Percentiles rank a stretch among this genome's conserved stretches.
These are phyloP conservation scores for Carallia pectinifolia DNA, from an alignment of 345 rosid species.

Conservation along the genomic window DNA sequence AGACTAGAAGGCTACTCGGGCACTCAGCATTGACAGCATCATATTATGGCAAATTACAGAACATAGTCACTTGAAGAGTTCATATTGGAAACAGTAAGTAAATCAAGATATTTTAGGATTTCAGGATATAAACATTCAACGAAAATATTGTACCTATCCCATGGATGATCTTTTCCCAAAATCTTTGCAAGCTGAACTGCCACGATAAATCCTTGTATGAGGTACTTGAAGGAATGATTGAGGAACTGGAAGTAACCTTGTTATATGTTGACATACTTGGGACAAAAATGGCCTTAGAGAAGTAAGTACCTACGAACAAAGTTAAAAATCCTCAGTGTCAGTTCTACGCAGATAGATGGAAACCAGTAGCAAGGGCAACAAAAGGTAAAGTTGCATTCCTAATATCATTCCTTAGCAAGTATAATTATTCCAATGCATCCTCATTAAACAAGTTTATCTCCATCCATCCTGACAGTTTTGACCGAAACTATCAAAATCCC, in stretches of 20 bases:
- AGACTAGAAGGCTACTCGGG: too few relatives aligned
- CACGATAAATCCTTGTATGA: constrained; percentile 57
- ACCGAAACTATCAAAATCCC: not conserved
- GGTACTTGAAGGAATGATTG: constrained; percentile 43
- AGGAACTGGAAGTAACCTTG: constrained; percentile 66
- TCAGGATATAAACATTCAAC: not conserved
- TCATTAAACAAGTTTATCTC: not conserved
- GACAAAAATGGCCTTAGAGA: constrained; percentile 76
- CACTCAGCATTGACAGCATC: too few relatives aligned
- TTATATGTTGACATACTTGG: constrained; percentile 75
- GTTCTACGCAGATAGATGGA: not conserved
- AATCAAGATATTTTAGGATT: not conserved
- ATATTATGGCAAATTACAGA: not conserved
- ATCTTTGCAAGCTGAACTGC: constrained; percentile 70
- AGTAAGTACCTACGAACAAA: constrained; percentile 55
- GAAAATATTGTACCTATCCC: constrained; percentile 47
- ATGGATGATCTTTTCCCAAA: constrained; percentile 68
- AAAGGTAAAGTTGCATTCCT: not conserved
- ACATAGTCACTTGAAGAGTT: not conserved
- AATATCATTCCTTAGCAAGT: not conserved
- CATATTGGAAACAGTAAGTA: not conserved
- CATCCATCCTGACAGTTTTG: too few relatives aligned
- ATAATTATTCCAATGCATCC: not conserved
- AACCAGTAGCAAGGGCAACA: too few relatives aligned
- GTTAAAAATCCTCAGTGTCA: constrained; percentile 8